Percentiles rank a stretch among this genome's conserved stretches.
phyloP scores from a whole-genome alignment of 345 rosid species.

The Salix purpurea region DNA sequence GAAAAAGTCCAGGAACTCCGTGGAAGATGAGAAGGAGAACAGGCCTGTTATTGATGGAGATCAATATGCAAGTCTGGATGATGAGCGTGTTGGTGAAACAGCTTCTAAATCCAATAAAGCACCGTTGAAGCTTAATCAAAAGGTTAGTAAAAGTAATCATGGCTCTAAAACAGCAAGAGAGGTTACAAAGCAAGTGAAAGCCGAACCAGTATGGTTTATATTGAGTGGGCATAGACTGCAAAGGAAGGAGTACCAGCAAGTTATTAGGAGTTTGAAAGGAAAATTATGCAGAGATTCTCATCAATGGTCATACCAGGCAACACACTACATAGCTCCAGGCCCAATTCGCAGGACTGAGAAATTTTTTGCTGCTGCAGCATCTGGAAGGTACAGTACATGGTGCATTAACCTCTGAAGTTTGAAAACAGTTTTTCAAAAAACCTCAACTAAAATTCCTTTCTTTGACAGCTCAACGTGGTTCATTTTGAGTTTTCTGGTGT shows the following conservation, averaged over 20 bases:
- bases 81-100: conserved; percentile 21
- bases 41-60: conserved; percentile 25
- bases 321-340: conserved; percentile 71
- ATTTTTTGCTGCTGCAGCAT: conserved; percentile 43
- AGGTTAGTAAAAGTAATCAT: conserved; percentile 20
- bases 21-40: conserved; percentile 41
- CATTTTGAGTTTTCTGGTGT: background rate
- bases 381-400: conserved; percentile 32
- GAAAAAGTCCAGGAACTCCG: conserved; percentile 11
- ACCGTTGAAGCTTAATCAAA: conserved; percentile 24
- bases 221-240: conserved; percentile 64
- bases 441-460: background rate
- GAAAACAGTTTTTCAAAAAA: background rate
- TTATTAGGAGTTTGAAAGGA: conserved; percentile 63
- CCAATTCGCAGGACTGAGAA: conserved; percentile 85
- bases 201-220: conserved; percentile 53
- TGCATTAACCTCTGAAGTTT: conserved; percentile 10
- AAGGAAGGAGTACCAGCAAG: conserved; percentile 70
- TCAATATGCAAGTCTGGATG: conserved; percentile 12
- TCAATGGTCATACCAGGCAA: conserved; percentile 96
- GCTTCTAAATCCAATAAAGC: conserved; percentile 23
- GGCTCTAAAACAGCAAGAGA: conserved; percentile 13
- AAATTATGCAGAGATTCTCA: conserved; percentile 82
- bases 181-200: conserved; percentile 19
- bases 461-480: background rate